Evolutionary conservation across 371 early-diverging fungal species (phyloP).

Genomic region (Syncephalastrum racemosum): DNA sequence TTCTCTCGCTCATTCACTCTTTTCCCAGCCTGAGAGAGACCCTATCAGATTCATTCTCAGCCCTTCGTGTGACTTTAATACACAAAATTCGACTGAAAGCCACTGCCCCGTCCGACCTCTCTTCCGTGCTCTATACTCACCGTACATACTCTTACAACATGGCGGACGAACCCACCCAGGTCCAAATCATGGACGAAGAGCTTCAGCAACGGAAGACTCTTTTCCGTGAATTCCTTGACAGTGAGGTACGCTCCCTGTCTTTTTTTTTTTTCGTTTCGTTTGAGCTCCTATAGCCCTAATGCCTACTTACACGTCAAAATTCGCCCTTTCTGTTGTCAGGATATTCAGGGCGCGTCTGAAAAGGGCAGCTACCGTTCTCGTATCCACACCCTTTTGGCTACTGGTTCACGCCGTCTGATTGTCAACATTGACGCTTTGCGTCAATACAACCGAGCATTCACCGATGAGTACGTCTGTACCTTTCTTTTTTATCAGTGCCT

Average conservation of each 20-base stretch:
- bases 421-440: slow-evolving; percentile 91
- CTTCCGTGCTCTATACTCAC: slow-evolving; percentile 6
- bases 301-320: background rate
- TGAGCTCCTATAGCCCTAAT: background rate
- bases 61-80: background rate
- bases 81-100: background rate
- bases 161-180: slow-evolving; percentile 4
- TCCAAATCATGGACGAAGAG: slow-evolving; percentile 23
- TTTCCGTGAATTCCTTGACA: slow-evolving; percentile 30
- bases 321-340: slow-evolving; percentile 8
- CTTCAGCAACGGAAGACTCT: slow-evolving; percentile 22
- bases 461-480: slow-evolving; percentile 55
- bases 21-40: too few species aligned
- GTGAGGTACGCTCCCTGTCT: slow-evolving; percentile 17
- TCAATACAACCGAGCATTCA: slow-evolving; percentile 66
- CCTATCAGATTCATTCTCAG: slow-evolving; percentile 2
- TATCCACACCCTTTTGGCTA: slow-evolving; percentile 67
- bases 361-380: slow-evolving; percentile 63
- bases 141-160: background rate
- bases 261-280: too few species aligned
- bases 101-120: background rate
- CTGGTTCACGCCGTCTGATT: slow-evolving; percentile 69
- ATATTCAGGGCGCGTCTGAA: slow-evolving; percentile 35
- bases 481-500: background rate
- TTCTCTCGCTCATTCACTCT: background rate